phyloP scores from a whole-genome alignment of 768 basidiomycete genomes.

The Collybiopsis confluens region DNA sequence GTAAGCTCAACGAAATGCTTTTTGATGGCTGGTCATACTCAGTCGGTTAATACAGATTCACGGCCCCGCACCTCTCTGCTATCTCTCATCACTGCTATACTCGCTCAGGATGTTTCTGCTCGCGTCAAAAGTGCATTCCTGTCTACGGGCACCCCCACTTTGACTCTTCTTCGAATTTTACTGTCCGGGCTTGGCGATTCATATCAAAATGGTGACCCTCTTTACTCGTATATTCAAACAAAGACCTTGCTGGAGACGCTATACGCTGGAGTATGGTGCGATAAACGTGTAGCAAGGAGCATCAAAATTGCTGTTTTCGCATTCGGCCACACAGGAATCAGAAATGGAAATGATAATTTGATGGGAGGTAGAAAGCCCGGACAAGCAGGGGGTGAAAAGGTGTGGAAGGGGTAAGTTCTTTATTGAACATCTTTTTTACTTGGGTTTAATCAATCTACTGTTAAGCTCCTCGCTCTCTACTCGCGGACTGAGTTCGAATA shows the following conservation, averaged over 20 bases:
- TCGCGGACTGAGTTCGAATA: neutral
- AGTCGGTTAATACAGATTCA: neutral
- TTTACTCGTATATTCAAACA: neutral
- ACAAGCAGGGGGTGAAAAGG: neutral
- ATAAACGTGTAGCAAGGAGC: neutral
- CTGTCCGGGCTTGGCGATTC: constrained; percentile 1
- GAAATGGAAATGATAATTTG: neutral
- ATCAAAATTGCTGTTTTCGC: neutral
- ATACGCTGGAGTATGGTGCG: constrained; percentile 4
- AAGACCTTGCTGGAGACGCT: neutral
- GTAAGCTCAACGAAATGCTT: neutral
- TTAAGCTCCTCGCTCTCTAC: constrained; percentile 1
- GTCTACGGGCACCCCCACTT: constrained; percentile 1
- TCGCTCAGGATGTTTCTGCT: neutral
- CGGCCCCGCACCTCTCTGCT: neutral
- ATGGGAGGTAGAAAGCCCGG: neutral
- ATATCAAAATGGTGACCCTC: neutral
- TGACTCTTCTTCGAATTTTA: neutral
- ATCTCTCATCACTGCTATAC: neutral
- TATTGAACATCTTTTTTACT: neutral
- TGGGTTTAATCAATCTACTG: neutral
- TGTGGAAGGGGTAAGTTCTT: constrained; percentile 2
- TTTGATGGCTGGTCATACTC: too few species aligned
- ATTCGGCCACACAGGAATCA: neutral
- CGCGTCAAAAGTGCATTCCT: constrained; percentile 5